A percentile compares a stretch with the other conserved stretches of the same genome.
These are phyloP conservation scores for Xylaria sp. DNA, from an alignment of 2,329 filamentous ascomycete species.

Conservation along the genomic window DNA sequence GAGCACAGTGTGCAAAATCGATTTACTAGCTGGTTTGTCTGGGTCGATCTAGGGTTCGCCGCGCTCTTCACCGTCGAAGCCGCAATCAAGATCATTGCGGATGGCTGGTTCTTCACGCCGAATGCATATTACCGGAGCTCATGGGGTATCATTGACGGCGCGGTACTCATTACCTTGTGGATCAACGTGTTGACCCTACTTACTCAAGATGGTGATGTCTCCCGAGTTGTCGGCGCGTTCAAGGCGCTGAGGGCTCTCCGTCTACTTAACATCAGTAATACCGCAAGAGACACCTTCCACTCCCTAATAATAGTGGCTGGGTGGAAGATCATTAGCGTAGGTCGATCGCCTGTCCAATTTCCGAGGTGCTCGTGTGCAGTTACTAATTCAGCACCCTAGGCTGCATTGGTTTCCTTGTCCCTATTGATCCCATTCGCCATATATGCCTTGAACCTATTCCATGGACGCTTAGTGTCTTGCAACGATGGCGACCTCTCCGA, in stretches of 20 bases:
- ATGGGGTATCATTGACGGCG: slow-evolving; percentile 93
- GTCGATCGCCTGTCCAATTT: slow-evolving; percentile 34
- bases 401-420: slow-evolving; percentile 91
- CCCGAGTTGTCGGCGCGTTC: slow-evolving; percentile 91
- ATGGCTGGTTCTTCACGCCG: slow-evolving; percentile 94
- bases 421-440: slow-evolving; percentile 96
- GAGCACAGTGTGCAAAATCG: slow-evolving; percentile 51
- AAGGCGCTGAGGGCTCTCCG: slow-evolving; percentile 92
- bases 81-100: slow-evolving; percentile 88
- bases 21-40: slow-evolving; percentile 87
- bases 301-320: slow-evolving; percentile 92
- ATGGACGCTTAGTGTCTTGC: slow-evolving; percentile 76
- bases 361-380: not conserved
- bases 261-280: slow-evolving; percentile 93
- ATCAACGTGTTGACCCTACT: slow-evolving; percentile 88
- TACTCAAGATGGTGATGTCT: slow-evolving; percentile 79
- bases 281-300: slow-evolving; percentile 93
- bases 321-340: slow-evolving; percentile 86
- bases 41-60: slow-evolving; percentile 89
- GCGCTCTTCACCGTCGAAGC: slow-evolving; percentile 85
- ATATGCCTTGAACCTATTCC: slow-evolving; percentile 92
- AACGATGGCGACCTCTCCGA: slow-evolving; percentile 69
- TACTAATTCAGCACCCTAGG: slow-evolving; percentile 43
- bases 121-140: slow-evolving; percentile 96
- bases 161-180: slow-evolving; percentile 93